Evolutionary conservation across 768 basidiomycete species (phyloP), one percentile per base, ranked within the genome.

Genomic region (Xerocomellus dryophilus): DNA sequence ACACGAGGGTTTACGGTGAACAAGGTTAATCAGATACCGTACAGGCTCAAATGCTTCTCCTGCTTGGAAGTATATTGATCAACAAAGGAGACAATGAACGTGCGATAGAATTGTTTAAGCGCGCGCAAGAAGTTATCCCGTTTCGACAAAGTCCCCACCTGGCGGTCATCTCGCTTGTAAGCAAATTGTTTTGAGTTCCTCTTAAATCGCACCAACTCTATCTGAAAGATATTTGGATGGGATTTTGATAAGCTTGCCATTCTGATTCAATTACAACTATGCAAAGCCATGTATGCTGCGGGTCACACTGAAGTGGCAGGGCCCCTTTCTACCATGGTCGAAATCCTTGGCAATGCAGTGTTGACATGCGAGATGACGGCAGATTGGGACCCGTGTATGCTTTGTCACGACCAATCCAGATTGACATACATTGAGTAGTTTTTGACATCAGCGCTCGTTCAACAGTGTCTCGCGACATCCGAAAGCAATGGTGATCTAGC

Each of bases 21-120:
- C n/a, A 12, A 4, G 27, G 12, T 23, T 47, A 1, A 25, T 29
- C 9, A 3, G 6, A 11, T 35, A 2, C 29, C 7, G 1, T n/a
- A 29, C 9, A 63, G 61, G 57, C 53, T 14, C 53, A 51, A n/a
- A 51, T 56, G 45, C 3, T 39, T 12, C 17, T 54, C 12, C 3
- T 47, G 18, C 36, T 59, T 5, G 46, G 42, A 27, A 1, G 2
- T 1, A 31, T 48, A 18, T 38, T 31, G 4, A 5, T 54, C 25
- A 54, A 9, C n/a, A 2, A 11, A 47, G 49, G 51, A 8, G 31
- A 43, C n/a, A 3, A 34, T 2, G 11, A 47, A 18, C 31, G 20
- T 2, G 60, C 49, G 0, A 17, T 49, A 0, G 51, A 27, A 17
- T 20, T 57, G 9, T 10, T 61, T 6, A 5, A 17, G 7, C 23